phyloP scores from a whole-genome alignment of 495 filamentous ascomycete species.

The Lasiosphaeria ovina region DNA sequence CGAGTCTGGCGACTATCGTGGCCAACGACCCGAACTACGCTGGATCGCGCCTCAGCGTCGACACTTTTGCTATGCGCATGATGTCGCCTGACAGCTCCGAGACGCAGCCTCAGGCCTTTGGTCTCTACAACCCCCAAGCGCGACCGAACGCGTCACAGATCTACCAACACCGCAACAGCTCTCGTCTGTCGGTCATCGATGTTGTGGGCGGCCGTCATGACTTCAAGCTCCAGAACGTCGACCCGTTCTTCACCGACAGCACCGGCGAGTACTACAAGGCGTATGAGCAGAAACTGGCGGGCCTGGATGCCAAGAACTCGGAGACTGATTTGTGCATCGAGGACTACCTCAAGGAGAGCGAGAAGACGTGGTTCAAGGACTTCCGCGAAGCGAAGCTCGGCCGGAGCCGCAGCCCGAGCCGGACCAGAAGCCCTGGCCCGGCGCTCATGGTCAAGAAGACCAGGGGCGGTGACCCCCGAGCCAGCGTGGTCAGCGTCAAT shows the following conservation, averaged over 20 bases:
- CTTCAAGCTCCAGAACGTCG: slow-evolving; percentile 59
- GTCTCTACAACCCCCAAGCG: slow-evolving; percentile 18
- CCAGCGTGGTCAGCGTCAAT: slow-evolving; percentile 31
- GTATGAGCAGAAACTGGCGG: slow-evolving; percentile 53
- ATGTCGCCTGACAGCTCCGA: slow-evolving; percentile 27
- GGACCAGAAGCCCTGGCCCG: slow-evolving; percentile 14
- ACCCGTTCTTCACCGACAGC: slow-evolving; percentile 63
- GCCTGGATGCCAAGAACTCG: slow-evolving; percentile 55
- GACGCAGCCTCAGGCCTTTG: slow-evolving; percentile 18
- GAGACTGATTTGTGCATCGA: slow-evolving; percentile 60
- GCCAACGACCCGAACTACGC: slow-evolving; percentile 19
- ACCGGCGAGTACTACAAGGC: slow-evolving; percentile 55
- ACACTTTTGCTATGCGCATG: slow-evolving; percentile 30
- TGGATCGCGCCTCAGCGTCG: slow-evolving; percentile 20
- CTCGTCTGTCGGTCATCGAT: slow-evolving; percentile 25
- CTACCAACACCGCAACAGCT: slow-evolving; percentile 25
- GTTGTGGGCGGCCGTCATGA: slow-evolving; percentile 28
- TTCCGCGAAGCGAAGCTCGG: slow-evolving; percentile 33
- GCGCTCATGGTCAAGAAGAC: slow-evolving; percentile 21
- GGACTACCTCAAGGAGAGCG: slow-evolving; percentile 58
- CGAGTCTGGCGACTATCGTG: slow-evolving; percentile 19
- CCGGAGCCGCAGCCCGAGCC: slow-evolving; percentile 20
- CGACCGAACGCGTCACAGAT: slow-evolving; percentile 19
- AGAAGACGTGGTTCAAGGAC: slow-evolving; percentile 62
- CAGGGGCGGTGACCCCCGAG: slow-evolving; percentile 15